phyloP scores from a whole-genome alignment of 1,139 yeast genomes.

The Candida mesenterica region DNA sequence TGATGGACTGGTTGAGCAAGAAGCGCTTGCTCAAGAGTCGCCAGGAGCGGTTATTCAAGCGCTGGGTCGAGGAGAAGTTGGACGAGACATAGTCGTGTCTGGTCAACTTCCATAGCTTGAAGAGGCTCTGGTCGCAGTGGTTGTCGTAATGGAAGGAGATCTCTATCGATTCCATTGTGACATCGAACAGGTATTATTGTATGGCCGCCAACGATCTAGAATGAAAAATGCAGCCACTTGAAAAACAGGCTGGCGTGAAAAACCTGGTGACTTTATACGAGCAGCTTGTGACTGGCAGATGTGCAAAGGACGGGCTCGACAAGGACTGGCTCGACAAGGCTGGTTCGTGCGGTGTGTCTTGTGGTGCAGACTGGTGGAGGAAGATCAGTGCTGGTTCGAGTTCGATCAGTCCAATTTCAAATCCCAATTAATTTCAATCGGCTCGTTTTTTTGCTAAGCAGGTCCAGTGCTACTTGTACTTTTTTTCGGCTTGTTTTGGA shows the following conservation, averaged over 20 bases:
- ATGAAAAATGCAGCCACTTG: neutral
- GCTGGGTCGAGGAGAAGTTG: conserved; percentile 12
- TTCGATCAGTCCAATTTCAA: no score
- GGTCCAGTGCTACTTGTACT: no score
- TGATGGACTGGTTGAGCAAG: conserved; percentile 6
- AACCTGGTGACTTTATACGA: conserved; percentile 1
- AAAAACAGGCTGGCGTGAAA: neutral
- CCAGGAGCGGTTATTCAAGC: conserved; percentile 18
- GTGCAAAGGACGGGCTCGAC: no score
- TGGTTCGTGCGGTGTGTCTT: no score
- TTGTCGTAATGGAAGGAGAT: conserved; percentile 15
- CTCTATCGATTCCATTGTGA: conserved; percentile 16
- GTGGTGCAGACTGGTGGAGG: no score
- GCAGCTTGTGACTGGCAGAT: no score
- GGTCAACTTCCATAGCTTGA: conserved; percentile 18
- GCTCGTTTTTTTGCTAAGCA: no score
- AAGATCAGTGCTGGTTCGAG: no score
- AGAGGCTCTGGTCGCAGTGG: conserved; percentile 15
- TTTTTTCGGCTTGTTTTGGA: no score
- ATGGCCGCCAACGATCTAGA: neutral
- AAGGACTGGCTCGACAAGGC: no score
- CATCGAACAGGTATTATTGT: no score
- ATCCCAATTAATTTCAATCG: no score
- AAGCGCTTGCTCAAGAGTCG: conserved; percentile 15
- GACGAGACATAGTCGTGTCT: conserved; percentile 10